Evolutionary conservation across 2,329 filamentous ascomycete genomes (phyloP), one percentile per base, ranked within the genome.

Genomic region (Trichoderma oligosporum): DNA sequence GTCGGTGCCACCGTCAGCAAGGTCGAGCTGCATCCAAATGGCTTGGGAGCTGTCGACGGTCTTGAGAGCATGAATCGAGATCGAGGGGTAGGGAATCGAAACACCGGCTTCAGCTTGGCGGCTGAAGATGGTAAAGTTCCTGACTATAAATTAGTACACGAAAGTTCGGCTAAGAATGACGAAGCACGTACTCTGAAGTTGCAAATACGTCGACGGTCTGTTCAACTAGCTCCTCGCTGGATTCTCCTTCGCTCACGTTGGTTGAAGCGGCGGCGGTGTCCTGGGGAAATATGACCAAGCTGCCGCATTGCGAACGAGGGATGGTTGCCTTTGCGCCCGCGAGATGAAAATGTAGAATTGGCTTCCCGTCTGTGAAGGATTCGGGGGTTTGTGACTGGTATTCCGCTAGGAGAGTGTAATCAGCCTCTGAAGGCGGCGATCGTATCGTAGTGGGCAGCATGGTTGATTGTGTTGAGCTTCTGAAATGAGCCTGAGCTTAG

Each of bases 61-160:
- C 71, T 89, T 86, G 64, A 88, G 82, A 0, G 87, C 89, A 68
- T 91, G 88, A 14, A 92, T 84, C 20, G 85, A 85, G 68, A 93
- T 88, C 60, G 82, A 76, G 3, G 85, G 87, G 71, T 91, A 93
- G 0, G 87, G 83, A 62, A 92, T 87, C 38, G 83, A 79, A 42
- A 90, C 73, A 61, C 88, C 89, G 16, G 74, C 78, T 33, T 77
- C 75, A 11, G 77, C 79, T 3, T 78, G 70, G 11, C 74, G 71
- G 62, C 85, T 86, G 74, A 84, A 91, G 60, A 92, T 71, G 12
- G 78, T 83, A 56, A 92, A 77, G 63, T 65, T 66, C 31, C 68
- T 76, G 1, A 39, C 20, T 18, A 12, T 24, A 20, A 8, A 35
- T 55, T 36, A 48, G 9, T 22, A 33, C 24, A 22, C 18, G 4